Conservation (phyloP, 2,329 filamentous ascomycete species). For the Ceratocystis ficicola region DNA sequence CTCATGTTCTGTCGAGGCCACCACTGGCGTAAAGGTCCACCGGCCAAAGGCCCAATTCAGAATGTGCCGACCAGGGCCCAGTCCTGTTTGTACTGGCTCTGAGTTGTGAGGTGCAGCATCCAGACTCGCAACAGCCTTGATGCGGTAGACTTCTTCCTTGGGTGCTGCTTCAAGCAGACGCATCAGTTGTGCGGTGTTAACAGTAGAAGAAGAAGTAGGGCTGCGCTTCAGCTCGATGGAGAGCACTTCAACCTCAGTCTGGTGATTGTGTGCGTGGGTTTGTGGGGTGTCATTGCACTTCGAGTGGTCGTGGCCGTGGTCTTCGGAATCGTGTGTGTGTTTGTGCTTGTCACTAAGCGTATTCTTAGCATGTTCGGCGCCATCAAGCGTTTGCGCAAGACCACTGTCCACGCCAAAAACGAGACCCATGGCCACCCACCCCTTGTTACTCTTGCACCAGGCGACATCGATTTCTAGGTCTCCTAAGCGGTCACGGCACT, state of each 20-base stretch:
- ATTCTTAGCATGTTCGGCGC: constrained; percentile 29
- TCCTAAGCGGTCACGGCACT: constrained; percentile 64
- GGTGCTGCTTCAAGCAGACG: constrained; percentile 59
- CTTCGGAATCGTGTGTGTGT: constrained; percentile 27
- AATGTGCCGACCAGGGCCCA: constrained; percentile 53
- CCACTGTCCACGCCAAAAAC: constrained; percentile 82
- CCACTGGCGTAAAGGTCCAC: constrained; percentile 70
- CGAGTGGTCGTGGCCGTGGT: constrained; percentile 29
- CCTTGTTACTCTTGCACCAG: constrained; percentile 74
- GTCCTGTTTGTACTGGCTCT: constrained; percentile 35
- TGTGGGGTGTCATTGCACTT: constrained; percentile 33
- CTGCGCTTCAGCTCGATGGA: constrained; percentile 55
- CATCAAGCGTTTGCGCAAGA: constrained; percentile 47
- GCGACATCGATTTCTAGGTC: constrained; percentile 71
- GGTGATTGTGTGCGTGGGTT: constrained; percentile 43
- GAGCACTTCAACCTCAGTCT: constrained; percentile 86
- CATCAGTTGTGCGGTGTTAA: constrained; percentile 51
- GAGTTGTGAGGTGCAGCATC: constrained; percentile 39
- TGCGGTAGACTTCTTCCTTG: constrained; percentile 90
- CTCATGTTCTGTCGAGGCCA: constrained; percentile 38
- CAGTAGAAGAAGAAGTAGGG: constrained; percentile 28
- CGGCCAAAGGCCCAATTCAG: constrained; percentile 96
- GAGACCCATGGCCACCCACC: constrained; percentile 63
- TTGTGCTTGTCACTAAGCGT: constrained; percentile 25
- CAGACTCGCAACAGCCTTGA: constrained; percentile 58